Base-by-base conservation (phyloP, 108 stramenopile genomes). In the Parmales sp. region DNA sequence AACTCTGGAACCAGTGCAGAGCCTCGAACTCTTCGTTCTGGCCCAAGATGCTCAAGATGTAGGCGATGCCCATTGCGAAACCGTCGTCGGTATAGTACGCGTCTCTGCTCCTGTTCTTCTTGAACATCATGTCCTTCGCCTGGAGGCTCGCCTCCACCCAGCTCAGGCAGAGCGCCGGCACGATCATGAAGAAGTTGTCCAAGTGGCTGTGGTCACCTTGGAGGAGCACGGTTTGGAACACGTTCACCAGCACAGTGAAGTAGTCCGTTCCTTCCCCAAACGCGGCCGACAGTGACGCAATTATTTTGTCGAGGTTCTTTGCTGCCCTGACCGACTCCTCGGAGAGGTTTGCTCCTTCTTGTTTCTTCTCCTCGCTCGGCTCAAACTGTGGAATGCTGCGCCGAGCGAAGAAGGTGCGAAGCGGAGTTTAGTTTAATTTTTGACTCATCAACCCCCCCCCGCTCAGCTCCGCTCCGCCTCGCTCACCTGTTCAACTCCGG, bases 11-110 rank as follows among this genome's bases (percentile, higher is more conserved):
- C 77, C 77, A 86, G 67, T 86, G 80, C n/a, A 86, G 74, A 39
- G 76, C 66, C 34, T 51, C 73, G 77, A 51, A 45, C 38, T 67
- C 63, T 39, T 71, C 69, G 16, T 63, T 41, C 68, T 88, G 85
- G 51, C 70, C 67, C 11, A 83, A 38, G 51, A 79, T 67, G 11
- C 75, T 43, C 2, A 88, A 68, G 23, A 79, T 34, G 63, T 83
- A 88, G 16, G 83, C 80, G 23, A 82, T 64, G 19, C 87, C 87
- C 20, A 86, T 44, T 20, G 85, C 81, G 60, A 86, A 88, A 20
- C 87, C 87, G 76, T 88, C 87, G 68, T 88, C 85, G 8, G 78
- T 79, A 54, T 78, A 88, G 63, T 82, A 88, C 19, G 81, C 84
- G 71, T 81, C 85, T 19, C 68, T 38, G 22, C 69, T 72, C 37